Evolutionary conservation across 75 land plant genomes (phyloP).

Genomic region (Cupressus sempervirens): DNA sequence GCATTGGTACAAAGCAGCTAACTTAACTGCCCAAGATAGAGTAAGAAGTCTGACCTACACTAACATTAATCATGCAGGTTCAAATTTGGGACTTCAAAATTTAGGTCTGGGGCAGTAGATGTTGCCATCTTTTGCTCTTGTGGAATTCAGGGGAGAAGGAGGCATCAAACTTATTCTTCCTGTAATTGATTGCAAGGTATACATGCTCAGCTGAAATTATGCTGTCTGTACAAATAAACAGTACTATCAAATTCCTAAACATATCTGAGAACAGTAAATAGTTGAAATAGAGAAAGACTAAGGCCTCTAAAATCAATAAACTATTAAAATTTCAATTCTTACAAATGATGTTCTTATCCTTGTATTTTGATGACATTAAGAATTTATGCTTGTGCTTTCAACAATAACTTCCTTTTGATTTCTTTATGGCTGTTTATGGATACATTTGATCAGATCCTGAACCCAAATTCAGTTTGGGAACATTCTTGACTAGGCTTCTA

Average conservation of each 20-base stretch:
- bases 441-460: constrained; percentile 2
- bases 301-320: background rate
- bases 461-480: background rate
- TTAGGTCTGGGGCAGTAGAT: background rate
- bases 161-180: constrained; percentile 1
- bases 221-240: background rate
- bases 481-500: background rate
- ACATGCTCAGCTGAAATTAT: constrained; percentile 1
- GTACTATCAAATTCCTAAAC: background rate
- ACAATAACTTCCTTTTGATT: background rate
- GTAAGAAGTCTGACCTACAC: background rate
- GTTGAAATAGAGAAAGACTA: background rate
- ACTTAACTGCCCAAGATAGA: constrained; percentile 2
- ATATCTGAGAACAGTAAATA: background rate
- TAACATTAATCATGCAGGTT: background rate
- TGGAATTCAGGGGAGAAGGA: background rate
- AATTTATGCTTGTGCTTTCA: background rate
- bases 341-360: background rate
- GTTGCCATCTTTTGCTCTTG: background rate
- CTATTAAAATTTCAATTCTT: background rate
- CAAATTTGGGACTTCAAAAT: background rate
- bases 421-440: background rate
- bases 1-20: background rate
- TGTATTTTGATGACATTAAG: background rate
- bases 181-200: background rate